Percentiles rank a stretch among this genome's conserved stretches.
Evolutionary conservation across 1,284 basidiomycete species (phyloP).

Genomic region (Heterobasidion parviporum): DNA sequence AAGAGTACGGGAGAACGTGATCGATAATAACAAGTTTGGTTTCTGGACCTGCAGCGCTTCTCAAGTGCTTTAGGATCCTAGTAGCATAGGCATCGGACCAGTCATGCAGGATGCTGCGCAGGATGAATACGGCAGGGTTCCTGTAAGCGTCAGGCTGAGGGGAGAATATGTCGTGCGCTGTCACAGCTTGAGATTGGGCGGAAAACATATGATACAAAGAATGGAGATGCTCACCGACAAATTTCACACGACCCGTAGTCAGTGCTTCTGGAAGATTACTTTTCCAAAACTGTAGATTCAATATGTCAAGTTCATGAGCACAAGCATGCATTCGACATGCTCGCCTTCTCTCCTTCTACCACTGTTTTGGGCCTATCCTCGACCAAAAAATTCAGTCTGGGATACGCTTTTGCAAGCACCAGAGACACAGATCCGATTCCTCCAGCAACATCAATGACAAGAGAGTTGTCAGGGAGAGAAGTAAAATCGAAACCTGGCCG

Average conservation of each 20-base stretch:
- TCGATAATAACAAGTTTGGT: too few relatives aligned
- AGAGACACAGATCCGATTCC: conserved; percentile 15
- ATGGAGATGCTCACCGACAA: conserved; percentile 1
- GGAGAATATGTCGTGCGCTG: too few relatives aligned
- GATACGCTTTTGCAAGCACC: conserved; percentile 11
- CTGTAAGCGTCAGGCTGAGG: too few relatives aligned
- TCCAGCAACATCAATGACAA: conserved; percentile 17
- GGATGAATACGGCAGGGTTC: too few relatives aligned
- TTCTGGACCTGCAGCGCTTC: too few relatives aligned
- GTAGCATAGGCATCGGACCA: too few relatives aligned
- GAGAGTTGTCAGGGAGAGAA: conserved; percentile 11
- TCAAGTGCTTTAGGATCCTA: too few relatives aligned
- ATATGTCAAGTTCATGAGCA: neutral
- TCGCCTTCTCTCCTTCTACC: neutral
- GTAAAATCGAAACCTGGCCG: conserved; percentile 4
- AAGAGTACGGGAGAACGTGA: too few relatives aligned
- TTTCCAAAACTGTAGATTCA: conserved; percentile 14
- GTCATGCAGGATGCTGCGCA: too few relatives aligned
- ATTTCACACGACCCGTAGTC: conserved; percentile 14
- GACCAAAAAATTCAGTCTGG: conserved; percentile 16
- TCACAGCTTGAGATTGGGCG: too few relatives aligned
- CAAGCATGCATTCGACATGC: neutral
- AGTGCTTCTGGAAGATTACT: conserved; percentile 13
- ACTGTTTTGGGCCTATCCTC: conserved; percentile 8
- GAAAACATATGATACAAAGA: too few relatives aligned